These are phyloP conservation scores for Fraxinus sp. DNA, from an alignment of 305 asterid species.

Conservation along the genomic window DNA sequence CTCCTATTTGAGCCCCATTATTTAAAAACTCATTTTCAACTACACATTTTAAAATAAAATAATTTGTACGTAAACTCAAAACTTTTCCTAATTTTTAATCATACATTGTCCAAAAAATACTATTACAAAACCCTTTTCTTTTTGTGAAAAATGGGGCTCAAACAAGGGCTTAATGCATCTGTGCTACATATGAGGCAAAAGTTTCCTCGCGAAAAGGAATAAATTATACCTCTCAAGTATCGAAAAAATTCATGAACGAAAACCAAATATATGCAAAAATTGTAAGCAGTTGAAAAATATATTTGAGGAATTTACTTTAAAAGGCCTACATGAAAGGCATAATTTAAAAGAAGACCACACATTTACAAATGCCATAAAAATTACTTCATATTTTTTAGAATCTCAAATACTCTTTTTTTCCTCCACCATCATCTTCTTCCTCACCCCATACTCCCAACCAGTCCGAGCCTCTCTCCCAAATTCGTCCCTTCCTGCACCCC, in stretches of 20 bases:
- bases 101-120: neutral
- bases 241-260: neutral
- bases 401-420: neutral
- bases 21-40: neutral
- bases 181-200: neutral
- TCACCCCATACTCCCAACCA: neutral
- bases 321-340: neutral
- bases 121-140: neutral
- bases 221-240: neutral
- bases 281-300: neutral
- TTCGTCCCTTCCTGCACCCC: neutral
- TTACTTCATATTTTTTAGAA: neutral
- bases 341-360: neutral
- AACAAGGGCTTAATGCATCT: neutral
- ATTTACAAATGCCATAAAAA: neutral
- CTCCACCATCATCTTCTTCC: neutral
- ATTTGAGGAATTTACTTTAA: neutral
- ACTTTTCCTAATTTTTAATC: neutral
- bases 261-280: neutral
- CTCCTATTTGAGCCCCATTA: neutral
- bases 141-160: neutral
- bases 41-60: neutral
- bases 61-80: neutral
- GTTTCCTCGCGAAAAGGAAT: neutral
- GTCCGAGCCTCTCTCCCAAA: neutral